These are phyloP conservation scores for Malus hybrid DNA, from an alignment of 331 rosid genomes.

Conservation along the genomic window DNA sequence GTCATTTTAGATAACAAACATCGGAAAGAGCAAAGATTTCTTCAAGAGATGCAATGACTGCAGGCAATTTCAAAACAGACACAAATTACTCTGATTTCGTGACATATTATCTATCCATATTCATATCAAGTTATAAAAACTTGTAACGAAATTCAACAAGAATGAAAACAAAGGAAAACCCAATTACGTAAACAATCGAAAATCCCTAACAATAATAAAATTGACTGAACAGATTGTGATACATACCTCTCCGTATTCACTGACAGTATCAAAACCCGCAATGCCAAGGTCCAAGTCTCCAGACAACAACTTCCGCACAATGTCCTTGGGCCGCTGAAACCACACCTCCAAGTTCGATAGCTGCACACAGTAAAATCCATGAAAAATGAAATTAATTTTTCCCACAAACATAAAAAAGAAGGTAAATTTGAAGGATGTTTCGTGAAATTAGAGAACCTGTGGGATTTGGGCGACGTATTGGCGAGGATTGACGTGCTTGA, in stretches of 20 bases:
- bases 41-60: neutral
- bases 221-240: neutral
- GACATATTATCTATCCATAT: too few species aligned
- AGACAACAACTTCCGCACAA: conserved; percentile 67
- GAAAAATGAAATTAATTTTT: neutral
- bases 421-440: neutral
- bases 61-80: neutral
- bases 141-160: neutral
- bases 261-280: conserved; percentile 73
- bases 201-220: neutral
- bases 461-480: conserved; percentile 87
- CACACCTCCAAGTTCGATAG: conserved; percentile 81
- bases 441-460: conserved; percentile 30
- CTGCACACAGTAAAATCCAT: conserved; percentile 24
- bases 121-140: neutral
- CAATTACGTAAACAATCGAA: neutral
- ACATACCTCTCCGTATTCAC: conserved; percentile 71
- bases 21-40: neutral
- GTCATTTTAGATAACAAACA: neutral
- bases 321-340: conserved; percentile 92
- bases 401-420: neutral
- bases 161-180: neutral
- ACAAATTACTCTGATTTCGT: neutral
- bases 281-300: conserved; percentile 96
- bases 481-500: conserved; percentile 79